Percentiles rank a stretch among this genome's conserved stretches.
Evolutionary conservation across 371 early-diverging fungal species (phyloP).

Genomic region (Sporodiniella umbellata): DNA sequence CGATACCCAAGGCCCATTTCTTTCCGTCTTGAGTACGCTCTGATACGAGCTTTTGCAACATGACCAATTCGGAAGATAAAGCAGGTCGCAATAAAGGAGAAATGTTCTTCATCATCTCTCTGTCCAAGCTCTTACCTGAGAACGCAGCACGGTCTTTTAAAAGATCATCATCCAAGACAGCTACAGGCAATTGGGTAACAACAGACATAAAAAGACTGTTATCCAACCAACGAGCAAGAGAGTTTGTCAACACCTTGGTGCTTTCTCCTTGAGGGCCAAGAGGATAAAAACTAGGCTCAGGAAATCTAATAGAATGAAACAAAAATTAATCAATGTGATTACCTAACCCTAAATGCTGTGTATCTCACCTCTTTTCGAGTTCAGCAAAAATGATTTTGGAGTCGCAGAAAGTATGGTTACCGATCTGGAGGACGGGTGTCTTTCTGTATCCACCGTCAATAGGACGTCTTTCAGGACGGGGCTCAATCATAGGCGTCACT

Average conservation of each 20-base stretch:
- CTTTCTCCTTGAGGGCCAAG: not conserved
- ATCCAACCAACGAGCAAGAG: constrained; percentile 11
- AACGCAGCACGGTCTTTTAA: constrained; percentile 14
- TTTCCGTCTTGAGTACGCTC: constrained; percentile 2
- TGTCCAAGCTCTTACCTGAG: constrained; percentile 6
- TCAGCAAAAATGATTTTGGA: constrained; percentile 47
- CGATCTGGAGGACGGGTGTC: constrained; percentile 62
- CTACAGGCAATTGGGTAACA: constrained; percentile 9
- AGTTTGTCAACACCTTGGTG: not conserved
- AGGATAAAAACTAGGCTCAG: constrained; percentile 19
- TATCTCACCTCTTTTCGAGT: constrained; percentile 47
- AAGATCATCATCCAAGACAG: constrained; percentile 4
- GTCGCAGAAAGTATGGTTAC: constrained; percentile 54
- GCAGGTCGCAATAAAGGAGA: constrained; percentile 10
- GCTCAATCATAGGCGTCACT: constrained; percentile 22
- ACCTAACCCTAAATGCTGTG: constrained; percentile 3
- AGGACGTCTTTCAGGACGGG: constrained; percentile 40
- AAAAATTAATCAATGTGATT: not conserved
- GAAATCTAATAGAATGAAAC: constrained; percentile 7
- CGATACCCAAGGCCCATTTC: constrained; percentile 11
- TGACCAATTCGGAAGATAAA: constrained; percentile 5
- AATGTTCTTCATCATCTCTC: not conserved
- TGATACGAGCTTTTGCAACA: constrained; percentile 2
- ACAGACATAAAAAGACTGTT: constrained; percentile 2
- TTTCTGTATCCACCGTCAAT: constrained; percentile 56